These are phyloP conservation scores for Solanum dulcamara DNA, from an alignment of 257 asterid species.

Conservation along the genomic window DNA sequence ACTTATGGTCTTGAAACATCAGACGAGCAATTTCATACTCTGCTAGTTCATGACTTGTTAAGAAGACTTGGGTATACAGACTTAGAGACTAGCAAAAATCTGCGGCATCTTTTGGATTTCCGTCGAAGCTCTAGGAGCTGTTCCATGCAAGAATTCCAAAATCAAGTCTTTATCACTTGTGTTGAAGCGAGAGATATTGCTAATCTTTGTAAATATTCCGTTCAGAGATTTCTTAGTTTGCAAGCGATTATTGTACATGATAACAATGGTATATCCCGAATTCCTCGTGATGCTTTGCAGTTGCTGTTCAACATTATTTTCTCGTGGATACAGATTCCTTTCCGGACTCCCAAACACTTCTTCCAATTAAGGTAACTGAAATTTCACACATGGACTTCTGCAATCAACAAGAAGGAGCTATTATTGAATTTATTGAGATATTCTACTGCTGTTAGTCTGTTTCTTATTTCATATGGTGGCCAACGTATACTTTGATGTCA, in stretches of 20 bases:
- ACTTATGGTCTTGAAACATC: constrained; percentile 10
- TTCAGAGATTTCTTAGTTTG: constrained; percentile 34
- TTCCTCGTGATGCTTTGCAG: constrained; percentile 21
- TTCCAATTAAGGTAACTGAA: constrained; percentile 51
- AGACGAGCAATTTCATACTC: constrained; percentile 20
- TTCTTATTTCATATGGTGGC: neutral
- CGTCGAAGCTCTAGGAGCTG: constrained; percentile 9
- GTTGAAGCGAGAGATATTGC: constrained; percentile 29
- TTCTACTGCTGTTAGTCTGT: neutral
- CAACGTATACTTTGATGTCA: neutral
- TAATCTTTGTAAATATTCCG: constrained; percentile 44
- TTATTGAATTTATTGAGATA: neutral
- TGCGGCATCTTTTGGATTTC: constrained; percentile 40
- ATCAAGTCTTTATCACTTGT: constrained; percentile 19
- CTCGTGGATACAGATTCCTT: constrained; percentile 50
- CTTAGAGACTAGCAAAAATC: constrained; percentile 30
- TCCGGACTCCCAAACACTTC: constrained; percentile 49
- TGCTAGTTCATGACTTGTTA: constrained; percentile 48
- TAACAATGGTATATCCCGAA: constrained; percentile 10
- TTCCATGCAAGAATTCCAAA: constrained; percentile 19
- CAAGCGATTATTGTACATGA: constrained; percentile 14
- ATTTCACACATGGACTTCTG: neutral
- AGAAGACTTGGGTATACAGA: constrained; percentile 40
- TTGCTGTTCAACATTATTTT: constrained; percentile 39
- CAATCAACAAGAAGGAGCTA: neutral